Conservation (phyloP, 495 filamentous ascomycete genomes). For the Rhizodiscina lignyota region DNA sequence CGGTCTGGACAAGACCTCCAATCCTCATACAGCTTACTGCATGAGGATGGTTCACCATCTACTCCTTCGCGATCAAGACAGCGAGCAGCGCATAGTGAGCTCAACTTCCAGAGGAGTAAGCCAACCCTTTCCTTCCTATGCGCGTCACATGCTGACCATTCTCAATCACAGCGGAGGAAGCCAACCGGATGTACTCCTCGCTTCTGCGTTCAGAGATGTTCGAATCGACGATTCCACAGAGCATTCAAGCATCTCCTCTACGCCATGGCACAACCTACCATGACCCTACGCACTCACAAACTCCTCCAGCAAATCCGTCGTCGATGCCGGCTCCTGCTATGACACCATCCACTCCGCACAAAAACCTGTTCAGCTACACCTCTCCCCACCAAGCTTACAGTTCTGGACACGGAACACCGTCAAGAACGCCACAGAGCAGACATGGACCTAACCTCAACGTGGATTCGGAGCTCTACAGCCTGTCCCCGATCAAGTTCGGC, state of each 20-base stretch:
- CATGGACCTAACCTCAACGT: constrained; percentile 75
- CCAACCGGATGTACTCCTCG: constrained; percentile 80
- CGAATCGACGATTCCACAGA: constrained; percentile 70
- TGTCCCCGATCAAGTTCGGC: constrained; percentile 77
- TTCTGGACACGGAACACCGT: constrained; percentile 63
- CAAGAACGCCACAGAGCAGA: constrained; percentile 73
- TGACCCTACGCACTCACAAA: constrained; percentile 60
- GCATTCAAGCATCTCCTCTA: constrained; percentile 29
- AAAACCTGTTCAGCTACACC: constrained; percentile 81
- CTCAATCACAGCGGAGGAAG: constrained; percentile 81
- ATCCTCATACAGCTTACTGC: constrained; percentile 76
- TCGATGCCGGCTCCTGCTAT: constrained; percentile 43
- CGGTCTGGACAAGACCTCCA: constrained; percentile 84
- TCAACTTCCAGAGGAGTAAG: constrained; percentile 88
- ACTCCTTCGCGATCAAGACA: constrained; percentile 73
- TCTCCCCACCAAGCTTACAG: constrained; percentile 14
- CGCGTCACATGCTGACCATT: too few species aligned
- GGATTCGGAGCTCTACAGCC: constrained; percentile 78
- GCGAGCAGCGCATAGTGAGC: constrained; percentile 73
- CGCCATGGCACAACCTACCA: constrained; percentile 41
- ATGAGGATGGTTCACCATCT: constrained; percentile 81
- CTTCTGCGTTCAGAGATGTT: constrained; percentile 82
- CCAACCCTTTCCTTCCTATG: too few species aligned
- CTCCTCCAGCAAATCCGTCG: constrained; percentile 52
- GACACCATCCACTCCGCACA: constrained; percentile 88